phyloP scores from a whole-genome alignment of 1,284 basidiomycete genomes.

The Ustilago esculenta region DNA sequence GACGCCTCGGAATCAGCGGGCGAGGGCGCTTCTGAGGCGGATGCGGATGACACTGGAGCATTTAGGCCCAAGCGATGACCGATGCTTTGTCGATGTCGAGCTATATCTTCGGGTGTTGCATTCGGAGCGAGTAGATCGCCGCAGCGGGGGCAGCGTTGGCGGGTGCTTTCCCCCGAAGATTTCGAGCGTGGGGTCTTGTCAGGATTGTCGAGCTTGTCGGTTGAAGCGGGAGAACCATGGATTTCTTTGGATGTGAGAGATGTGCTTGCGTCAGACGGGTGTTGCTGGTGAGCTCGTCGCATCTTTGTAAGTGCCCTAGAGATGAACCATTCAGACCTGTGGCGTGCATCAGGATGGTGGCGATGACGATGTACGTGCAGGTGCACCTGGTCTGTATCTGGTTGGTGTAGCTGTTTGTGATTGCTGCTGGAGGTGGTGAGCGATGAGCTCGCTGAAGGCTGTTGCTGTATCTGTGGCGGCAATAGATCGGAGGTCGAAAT shows the following conservation, averaged over 20 bases:
- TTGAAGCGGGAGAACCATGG: too few species aligned
- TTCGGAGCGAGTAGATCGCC: conserved; percentile 20
- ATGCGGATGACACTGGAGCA: conserved; percentile 30
- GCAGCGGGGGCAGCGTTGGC: conserved; percentile 17
- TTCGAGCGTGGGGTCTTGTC: too few species aligned
- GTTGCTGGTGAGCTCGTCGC: conserved; percentile 1
- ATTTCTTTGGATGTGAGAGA: too few species aligned
- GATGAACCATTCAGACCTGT: conserved; percentile 35
- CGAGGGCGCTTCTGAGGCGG: conserved; percentile 8
- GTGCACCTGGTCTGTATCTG: background rate
- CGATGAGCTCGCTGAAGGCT: background rate
- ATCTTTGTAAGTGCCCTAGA: conserved; percentile 21
- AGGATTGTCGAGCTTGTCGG: too few species aligned
- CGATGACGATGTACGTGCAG: conserved; percentile 20
- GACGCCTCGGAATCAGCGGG: conserved; percentile 9
- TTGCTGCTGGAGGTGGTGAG: background rate
- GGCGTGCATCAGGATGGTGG: conserved; percentile 11
- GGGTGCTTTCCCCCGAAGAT: background rate
- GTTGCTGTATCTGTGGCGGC: background rate
- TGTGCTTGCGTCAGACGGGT: background rate
- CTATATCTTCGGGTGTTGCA: conserved; percentile 21
- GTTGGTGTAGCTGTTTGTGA: background rate
- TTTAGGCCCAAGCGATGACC: conserved; percentile 35
- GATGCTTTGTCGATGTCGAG: conserved; percentile 38
- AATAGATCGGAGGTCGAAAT: background rate